Conservation (phyloP, 2,329 filamentous ascomycete species). For the Colletotrichum noveboracense region DNA sequence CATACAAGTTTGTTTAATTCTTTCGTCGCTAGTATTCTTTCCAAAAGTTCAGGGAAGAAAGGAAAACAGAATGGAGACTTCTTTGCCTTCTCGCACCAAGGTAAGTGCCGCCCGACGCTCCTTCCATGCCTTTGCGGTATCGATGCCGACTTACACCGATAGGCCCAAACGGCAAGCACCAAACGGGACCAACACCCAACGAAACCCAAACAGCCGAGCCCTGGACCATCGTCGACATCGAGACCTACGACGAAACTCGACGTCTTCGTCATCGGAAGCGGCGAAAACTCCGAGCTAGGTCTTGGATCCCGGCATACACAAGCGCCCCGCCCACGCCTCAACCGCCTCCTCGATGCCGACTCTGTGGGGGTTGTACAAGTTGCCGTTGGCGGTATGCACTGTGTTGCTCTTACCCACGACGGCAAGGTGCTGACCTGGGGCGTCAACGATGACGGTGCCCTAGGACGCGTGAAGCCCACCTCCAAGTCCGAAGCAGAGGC, state of each 20-base stretch:
- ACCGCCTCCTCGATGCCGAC: conserved; percentile 57
- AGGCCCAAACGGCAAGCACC: background rate
- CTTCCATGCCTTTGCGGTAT: background rate
- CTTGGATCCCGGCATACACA: background rate
- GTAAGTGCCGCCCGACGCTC: background rate
- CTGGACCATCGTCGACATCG: background rate
- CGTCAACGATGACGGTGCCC: conserved; percentile 69
- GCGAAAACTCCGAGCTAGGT: conserved; percentile 16
- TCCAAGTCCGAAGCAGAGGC: conserved; percentile 36
- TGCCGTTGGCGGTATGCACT: conserved; percentile 69
- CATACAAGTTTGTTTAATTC: background rate
- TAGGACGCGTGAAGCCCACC: conserved; percentile 58
- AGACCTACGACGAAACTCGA: background rate
- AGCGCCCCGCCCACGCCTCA: conserved; percentile 40
- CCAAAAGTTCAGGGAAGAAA: background rate
- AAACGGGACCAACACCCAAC: background rate
- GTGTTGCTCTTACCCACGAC: conserved; percentile 64
- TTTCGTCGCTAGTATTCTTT: background rate
- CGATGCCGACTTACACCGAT: background rate
- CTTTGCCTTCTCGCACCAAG: background rate
- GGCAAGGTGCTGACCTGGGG: conserved; percentile 71
- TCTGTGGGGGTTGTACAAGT: conserved; percentile 65
- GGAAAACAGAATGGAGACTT: background rate
- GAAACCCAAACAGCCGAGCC: background rate
- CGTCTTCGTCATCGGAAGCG: conserved; percentile 18